A percentile compares a stretch with the other conserved stretches of the same genome.
These are phyloP conservation scores for Pholiota molesta DNA, from an alignment of 768 basidiomycete species.

Conservation along the genomic window DNA sequence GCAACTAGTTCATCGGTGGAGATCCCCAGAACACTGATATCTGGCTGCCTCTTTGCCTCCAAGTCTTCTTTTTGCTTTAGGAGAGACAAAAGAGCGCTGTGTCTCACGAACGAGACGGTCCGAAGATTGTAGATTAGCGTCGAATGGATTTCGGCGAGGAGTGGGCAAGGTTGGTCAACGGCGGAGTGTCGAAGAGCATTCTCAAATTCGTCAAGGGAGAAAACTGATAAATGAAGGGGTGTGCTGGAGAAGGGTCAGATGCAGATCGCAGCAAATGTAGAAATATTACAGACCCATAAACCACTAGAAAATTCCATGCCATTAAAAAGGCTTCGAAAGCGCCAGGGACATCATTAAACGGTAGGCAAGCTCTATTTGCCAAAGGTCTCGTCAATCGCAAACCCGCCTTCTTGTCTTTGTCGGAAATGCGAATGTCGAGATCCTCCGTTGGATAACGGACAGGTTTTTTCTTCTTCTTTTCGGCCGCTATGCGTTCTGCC, in stretches of 20 bases:
- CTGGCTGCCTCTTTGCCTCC: slow-evolving; percentile 42
- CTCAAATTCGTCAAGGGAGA: slow-evolving; percentile 94
- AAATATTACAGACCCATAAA: slow-evolving; percentile 75
- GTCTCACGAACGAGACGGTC: slow-evolving; percentile 78
- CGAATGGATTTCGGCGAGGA: slow-evolving; percentile 89
- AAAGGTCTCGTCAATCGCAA: slow-evolving; percentile 67
- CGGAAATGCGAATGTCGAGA: slow-evolving; percentile 76
- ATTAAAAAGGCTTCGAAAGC: slow-evolving; percentile 86
- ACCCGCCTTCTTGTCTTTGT: slow-evolving; percentile 84
- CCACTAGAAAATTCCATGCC: slow-evolving; percentile 93
- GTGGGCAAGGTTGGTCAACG: slow-evolving; percentile 66
- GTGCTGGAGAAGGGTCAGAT: slow-evolving; percentile 51
- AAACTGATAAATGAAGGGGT: slow-evolving; percentile 84
- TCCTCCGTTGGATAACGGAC: slow-evolving; percentile 94
- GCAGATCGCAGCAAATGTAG: slow-evolving; percentile 9
- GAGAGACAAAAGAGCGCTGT: slow-evolving; percentile 74
- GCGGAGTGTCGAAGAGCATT: slow-evolving; percentile 79
- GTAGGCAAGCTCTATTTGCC: slow-evolving; percentile 62
- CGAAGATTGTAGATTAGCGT: slow-evolving; percentile 86
- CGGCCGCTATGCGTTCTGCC: slow-evolving; percentile 68
- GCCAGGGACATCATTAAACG: slow-evolving; percentile 65
- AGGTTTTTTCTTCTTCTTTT: slow-evolving; percentile 88
- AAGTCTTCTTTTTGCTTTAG: slow-evolving; percentile 47
- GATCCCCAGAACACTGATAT: slow-evolving; percentile 54
- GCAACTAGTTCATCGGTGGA: slow-evolving; percentile 63